phyloP scores from a whole-genome alignment of 83 land plant genomes.

The Isoetes engelmannii region DNA sequence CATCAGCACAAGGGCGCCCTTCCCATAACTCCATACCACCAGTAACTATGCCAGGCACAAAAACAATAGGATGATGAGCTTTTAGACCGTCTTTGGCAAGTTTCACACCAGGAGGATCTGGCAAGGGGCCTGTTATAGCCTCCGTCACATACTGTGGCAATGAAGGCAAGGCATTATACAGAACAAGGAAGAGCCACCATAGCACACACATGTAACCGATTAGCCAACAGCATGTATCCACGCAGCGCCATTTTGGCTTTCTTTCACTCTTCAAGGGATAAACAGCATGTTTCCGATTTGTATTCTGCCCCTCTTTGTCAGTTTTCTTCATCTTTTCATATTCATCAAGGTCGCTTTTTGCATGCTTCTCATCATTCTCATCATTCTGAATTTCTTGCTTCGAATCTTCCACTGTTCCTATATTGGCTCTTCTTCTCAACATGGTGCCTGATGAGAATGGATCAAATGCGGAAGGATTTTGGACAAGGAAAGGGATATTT shows the following conservation, averaged over 20 bases:
- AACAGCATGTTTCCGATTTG: background rate
- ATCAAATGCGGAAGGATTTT: no score
- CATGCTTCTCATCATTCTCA: background rate
- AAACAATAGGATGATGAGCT: constrained; percentile 70
- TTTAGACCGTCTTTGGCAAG: constrained; percentile 60
- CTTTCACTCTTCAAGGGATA: background rate
- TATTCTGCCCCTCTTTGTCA: constrained; percentile 15
- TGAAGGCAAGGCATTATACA: constrained; percentile 60
- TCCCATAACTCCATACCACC: constrained; percentile 97
- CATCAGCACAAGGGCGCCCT: constrained; percentile 79
- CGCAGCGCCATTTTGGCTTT: constrained; percentile 45
- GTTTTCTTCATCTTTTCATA: constrained; percentile 1
- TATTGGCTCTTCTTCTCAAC: no score
- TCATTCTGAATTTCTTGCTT: background rate
- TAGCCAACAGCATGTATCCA: constrained; percentile 75
- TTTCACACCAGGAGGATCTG: constrained; percentile 63
- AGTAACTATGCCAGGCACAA: constrained; percentile 96
- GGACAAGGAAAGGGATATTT: no score
- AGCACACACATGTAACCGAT: constrained; percentile 52
- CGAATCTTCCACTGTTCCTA: background rate
- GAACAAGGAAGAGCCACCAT: constrained; percentile 71
- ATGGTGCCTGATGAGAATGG: no score
- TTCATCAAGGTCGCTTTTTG: constrained; percentile 2
- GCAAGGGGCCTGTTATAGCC: constrained; percentile 63
- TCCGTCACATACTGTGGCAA: constrained; percentile 75